A percentile compares a stretch with the other conserved stretches of the same genome.
phyloP scores from a whole-genome alignment of 345 rosid genomes.

The Eucalyptus regnans region DNA sequence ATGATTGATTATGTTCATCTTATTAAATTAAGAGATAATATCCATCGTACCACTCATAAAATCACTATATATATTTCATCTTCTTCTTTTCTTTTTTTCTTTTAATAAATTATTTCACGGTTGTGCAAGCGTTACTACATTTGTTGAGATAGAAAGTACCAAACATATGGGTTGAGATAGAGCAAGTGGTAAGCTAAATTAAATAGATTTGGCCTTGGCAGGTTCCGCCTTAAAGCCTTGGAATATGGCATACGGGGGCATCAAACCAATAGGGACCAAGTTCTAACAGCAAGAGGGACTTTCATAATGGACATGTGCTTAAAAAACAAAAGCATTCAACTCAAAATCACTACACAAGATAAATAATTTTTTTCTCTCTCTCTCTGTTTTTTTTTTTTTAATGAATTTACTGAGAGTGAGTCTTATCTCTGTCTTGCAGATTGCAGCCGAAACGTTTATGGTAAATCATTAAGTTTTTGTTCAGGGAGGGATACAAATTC shows the following conservation, averaged over 20 bases:
- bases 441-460: not conserved
- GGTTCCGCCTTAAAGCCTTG: not conserved
- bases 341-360: not conserved
- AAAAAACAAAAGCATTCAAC: not conserved
- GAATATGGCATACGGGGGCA: not conserved
- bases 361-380: not conserved
- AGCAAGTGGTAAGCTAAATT: not conserved
- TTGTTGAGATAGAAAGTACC: not conserved
- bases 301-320: not conserved
- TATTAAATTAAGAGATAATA: not conserved
- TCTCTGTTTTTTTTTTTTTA: accelerated
- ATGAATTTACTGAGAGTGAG: not conserved
- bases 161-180: not conserved
- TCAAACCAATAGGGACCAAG: not conserved
- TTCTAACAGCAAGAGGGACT: not conserved
- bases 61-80: not conserved
- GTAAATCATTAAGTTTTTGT: not conserved
- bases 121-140: not conserved
- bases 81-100: not conserved
- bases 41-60: not conserved
- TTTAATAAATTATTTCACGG: not conserved
- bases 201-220: not conserved
- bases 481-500: too few species aligned
- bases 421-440: not conserved
- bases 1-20: not conserved